Conservation (phyloP, 768 basidiomycete genomes). For the Russula sp. region DNA sequence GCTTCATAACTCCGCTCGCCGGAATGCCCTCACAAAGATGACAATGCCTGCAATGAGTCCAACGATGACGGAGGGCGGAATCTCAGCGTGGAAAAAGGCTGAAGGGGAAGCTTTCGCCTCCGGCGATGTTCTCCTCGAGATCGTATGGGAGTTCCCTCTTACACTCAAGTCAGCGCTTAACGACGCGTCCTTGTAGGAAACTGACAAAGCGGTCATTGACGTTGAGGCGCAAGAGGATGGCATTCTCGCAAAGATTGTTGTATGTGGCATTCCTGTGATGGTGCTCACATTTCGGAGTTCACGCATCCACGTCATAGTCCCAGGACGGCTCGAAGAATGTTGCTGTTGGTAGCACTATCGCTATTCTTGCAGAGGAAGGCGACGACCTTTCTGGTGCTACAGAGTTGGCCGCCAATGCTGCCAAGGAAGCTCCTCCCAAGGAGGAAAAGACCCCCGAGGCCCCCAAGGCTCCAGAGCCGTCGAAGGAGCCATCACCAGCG, state of each 20-base stretch:
- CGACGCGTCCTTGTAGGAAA: slow-evolving; percentile 61
- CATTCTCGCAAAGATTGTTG: slow-evolving; percentile 93
- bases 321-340: slow-evolving; percentile 85
- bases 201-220: slow-evolving; percentile 99
- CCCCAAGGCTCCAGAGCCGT: slow-evolving; percentile 39
- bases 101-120: slow-evolving; percentile 88
- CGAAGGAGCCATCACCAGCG: slow-evolving; percentile 37
- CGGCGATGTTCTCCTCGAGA: slow-evolving; percentile 95
- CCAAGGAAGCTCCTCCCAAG: slow-evolving; percentile 42
- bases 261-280: slow-evolving; percentile 41
- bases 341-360: slow-evolving; percentile 83
- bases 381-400: slow-evolving; percentile 86
- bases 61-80: slow-evolving; percentile 99
- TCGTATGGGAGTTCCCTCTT: slow-evolving; percentile 54
- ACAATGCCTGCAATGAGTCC: slow-evolving; percentile 99
- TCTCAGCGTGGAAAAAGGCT: slow-evolving; percentile 95
- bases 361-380: slow-evolving; percentile 90
- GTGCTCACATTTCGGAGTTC: neutral
- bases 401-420: slow-evolving; percentile 64
- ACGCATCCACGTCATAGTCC: slow-evolving; percentile 46
- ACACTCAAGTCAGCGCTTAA: slow-evolving; percentile 26
- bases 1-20: slow-evolving; percentile 76
- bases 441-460: slow-evolving; percentile 45
- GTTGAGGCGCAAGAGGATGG: slow-evolving; percentile 99
- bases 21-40: slow-evolving; percentile 81